Evolutionary conservation across 345 rosid species (phyloP).

Genomic region (Moricandia moricandioides): DNA sequence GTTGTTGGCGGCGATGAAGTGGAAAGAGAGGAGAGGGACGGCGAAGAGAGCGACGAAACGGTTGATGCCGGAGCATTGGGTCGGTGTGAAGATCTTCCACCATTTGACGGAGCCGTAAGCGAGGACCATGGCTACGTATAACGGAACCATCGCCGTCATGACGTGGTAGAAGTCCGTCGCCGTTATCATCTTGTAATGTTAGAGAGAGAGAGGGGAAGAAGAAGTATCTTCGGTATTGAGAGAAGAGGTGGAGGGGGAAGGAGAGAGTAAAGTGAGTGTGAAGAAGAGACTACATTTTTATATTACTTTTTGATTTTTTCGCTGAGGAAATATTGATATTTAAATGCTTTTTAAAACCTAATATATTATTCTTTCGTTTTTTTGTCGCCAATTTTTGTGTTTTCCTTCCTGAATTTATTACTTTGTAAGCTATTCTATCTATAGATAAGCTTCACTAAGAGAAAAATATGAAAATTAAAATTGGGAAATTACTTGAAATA

Average conservation of each 20-base stretch:
- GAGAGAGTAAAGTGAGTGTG: conserved; percentile 13
- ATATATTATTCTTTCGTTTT: not conserved
- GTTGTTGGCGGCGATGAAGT: conserved; percentile 54
- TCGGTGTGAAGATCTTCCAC: conserved; percentile 98
- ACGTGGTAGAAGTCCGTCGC: conserved; percentile 84
- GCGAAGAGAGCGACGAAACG: conserved; percentile 98
- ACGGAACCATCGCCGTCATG: conserved; percentile 97
- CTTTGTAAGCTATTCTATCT: not conserved
- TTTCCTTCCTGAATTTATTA: not conserved
- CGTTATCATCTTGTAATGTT: conserved; percentile 56
- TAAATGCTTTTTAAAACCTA: not conserved
- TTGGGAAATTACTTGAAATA: no score
- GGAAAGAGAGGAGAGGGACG: conserved; percentile 96
- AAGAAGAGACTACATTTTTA: conserved; percentile 20
- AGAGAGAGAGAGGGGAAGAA: not conserved
- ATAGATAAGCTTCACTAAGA: not conserved
- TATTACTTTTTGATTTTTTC: conserved; percentile 13
- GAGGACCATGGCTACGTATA: conserved; percentile 93
- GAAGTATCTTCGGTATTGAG: not conserved
- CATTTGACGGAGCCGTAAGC: conserved; percentile 98
- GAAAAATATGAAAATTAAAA: no score
- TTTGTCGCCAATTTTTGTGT: not conserved
- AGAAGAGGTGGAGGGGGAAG: not conserved
- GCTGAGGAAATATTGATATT: not conserved
- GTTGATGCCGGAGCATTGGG: conserved; percentile 96